Evolutionary conservation across 2,329 filamentous ascomycete genomes (phyloP), one percentile per base, ranked within the genome.

Genomic region (Penicillium sp.): DNA sequence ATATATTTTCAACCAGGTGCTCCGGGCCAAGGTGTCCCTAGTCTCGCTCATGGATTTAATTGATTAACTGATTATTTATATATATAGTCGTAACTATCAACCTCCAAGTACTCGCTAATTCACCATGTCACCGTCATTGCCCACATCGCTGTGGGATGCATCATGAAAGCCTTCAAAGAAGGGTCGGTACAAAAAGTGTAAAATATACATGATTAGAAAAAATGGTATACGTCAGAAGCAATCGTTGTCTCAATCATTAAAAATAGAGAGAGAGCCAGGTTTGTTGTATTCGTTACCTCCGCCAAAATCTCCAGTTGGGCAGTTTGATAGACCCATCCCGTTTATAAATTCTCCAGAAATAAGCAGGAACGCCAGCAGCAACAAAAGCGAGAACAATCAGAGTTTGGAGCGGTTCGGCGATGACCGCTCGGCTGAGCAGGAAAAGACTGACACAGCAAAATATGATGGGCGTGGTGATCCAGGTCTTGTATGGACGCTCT

Each of bases 371-470:
- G 1, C 94, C 94, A 0, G 85, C 87, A 4, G 88, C 78, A 59
- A 97, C 89, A 66, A 97, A 99, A 0, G 78, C 86, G 5, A 97
- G 78, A 7, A 99, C 94, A 21, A 93, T 84, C 23, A 96, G 70
- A 0, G 93, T 96, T 79, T 99, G 92, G 52, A 96, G 65, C 4
- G 94, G 94, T 74, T 96, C 87, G 14, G 91, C 89, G 68, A 99
- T 94, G 14, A 97, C 86, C 3, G 92, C 91, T 51, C 94, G 81
- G 67, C 86, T 92, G 43, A 99, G 82, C 62, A 99, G 74, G 69
- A 99, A 99, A 62, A 99, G 73, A 70, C 90, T 96, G 40, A 99
- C 94, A 68, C 94, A 99, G 81, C 94, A 99, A 71, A 99, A 99
- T 56, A 97, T 93, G 62, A 99, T 93, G 11, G 94, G 94, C 2